These are phyloP conservation scores for Helichrysum umbraculigerum DNA, from an alignment of 129 eudicot genomes.

Conservation along the genomic window DNA sequence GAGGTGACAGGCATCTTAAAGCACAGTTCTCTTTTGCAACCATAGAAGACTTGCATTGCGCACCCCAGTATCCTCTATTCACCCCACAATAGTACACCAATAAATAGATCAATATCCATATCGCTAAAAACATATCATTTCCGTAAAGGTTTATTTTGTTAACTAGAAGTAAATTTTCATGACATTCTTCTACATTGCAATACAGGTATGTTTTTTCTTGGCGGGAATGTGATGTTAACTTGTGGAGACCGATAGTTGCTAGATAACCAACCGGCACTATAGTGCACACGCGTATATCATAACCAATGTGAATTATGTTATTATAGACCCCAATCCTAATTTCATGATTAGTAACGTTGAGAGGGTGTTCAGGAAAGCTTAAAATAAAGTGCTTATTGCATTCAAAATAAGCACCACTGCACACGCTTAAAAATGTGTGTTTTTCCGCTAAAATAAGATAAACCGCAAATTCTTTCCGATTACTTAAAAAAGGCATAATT, in stretches of 20 bases:
- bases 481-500: too few relatives aligned
- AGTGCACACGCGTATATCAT: neutral
- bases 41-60: constrained; percentile 67
- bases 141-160: too few relatives aligned
- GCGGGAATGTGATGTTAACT: too few relatives aligned
- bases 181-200: neutral
- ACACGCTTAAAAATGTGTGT: too few relatives aligned
- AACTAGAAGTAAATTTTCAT: neutral
- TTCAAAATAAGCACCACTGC: too few relatives aligned
- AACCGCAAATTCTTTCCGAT: too few relatives aligned
- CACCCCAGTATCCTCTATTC: constrained; percentile 91
- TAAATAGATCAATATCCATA: neutral
- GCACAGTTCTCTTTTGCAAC: constrained; percentile 93
- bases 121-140: neutral
- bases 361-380: too few relatives aligned
- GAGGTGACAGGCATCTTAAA: constrained; percentile 73
- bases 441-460: too few relatives aligned
- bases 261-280: neutral
- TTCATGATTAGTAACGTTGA: neutral
- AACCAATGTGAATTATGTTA: too few relatives aligned
- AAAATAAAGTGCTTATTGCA: too few relatives aligned
- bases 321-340: neutral
- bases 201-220: neutral
- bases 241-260: neutral
- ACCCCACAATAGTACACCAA: constrained; percentile 19